Conservation (phyloP, 2,329 filamentous ascomycete genomes). For the Fusarium devonianum region DNA sequence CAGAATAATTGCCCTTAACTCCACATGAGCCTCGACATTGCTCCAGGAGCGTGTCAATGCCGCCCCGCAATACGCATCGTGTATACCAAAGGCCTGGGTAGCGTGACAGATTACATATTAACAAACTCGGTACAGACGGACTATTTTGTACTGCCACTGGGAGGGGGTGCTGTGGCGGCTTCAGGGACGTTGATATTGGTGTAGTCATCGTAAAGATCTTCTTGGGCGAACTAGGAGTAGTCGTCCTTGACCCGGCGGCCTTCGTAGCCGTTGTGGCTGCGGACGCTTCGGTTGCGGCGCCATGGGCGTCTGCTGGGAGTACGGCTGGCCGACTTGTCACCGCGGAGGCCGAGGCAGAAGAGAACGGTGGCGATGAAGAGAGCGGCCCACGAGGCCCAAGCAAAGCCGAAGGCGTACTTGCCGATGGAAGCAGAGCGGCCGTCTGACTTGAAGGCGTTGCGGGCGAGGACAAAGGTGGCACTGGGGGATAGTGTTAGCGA, state of each 20-base stretch:
- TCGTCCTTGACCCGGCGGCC: constrained; percentile 73
- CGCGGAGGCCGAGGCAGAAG: constrained; percentile 69
- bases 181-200: background rate
- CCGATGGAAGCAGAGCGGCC: constrained; percentile 69
- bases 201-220: too few species aligned
- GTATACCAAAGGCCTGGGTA: constrained; percentile 12
- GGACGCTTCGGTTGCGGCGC: constrained; percentile 45
- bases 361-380: constrained; percentile 72
- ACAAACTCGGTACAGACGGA: constrained; percentile 12
- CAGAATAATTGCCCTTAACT: background rate
- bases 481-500: constrained; percentile 41
- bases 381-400: constrained; percentile 74
- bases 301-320: constrained; percentile 45
- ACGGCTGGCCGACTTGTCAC: constrained; percentile 49
- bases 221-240: constrained; percentile 68
- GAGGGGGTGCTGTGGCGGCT: background rate
- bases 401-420: constrained; percentile 75
- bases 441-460: constrained; percentile 66
- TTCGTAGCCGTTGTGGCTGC: constrained; percentile 49
- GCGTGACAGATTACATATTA: background rate
- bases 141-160: constrained; percentile 8
- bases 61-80: constrained; percentile 9
- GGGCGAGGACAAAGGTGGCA: constrained; percentile 71
- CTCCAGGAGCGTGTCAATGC: background rate
- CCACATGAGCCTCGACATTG: constrained; percentile 6